Evolutionary conservation across 2,329 filamentous ascomycete species (phyloP), one percentile per base, ranked within the genome.

Genomic region (Camillea tinctor): DNA sequence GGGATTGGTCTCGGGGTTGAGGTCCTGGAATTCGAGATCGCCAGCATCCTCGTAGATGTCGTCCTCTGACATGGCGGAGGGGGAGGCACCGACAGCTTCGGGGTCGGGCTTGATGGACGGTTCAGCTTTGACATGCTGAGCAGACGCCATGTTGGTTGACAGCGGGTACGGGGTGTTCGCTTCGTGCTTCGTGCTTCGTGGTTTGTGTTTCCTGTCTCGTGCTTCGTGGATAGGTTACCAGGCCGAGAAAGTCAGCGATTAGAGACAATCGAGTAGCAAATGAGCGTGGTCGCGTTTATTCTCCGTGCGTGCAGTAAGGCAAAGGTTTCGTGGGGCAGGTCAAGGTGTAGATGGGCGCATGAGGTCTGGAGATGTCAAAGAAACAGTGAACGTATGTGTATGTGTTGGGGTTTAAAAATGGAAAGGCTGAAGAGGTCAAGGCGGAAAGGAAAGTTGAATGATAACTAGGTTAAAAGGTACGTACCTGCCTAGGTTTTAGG

Each of bases 21-120:
- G 76, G 60, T 81, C 79, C 65, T 81, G 85, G 69, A 86, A 86
- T 57, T 83, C 81, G 54, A 85, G 79, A 64, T 86, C 84, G 61
- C 81, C 81, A 6, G 83, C 83, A 66, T 83, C 80, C 68, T 82
- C 78, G 70, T 91, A 91, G 59, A 90, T 79, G 65, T 91, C 89
- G 52, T 91, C 88, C 55, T 91, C 89, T 50, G 80, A 80, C 50
- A 80, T 74, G 50, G 76, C 77, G 24, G 74, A 72, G 21, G 81
- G 77, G 22, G 79, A 77, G 50, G 70, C 72, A 58, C 75, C 74
- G 26, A 72, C 73, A 22, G 73, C 70, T 50, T 82, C 80, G 9
- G 79, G 78, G 60, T 85, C 83, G 4, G 78, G 72, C 73, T 85
- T 84, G 71, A 84, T 77, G 58, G 70, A 67, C 48, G 71, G 68